phyloP scores from a whole-genome alignment of 2,329 filamentous ascomycete genomes.

The Gliomastix tumulicola region DNA sequence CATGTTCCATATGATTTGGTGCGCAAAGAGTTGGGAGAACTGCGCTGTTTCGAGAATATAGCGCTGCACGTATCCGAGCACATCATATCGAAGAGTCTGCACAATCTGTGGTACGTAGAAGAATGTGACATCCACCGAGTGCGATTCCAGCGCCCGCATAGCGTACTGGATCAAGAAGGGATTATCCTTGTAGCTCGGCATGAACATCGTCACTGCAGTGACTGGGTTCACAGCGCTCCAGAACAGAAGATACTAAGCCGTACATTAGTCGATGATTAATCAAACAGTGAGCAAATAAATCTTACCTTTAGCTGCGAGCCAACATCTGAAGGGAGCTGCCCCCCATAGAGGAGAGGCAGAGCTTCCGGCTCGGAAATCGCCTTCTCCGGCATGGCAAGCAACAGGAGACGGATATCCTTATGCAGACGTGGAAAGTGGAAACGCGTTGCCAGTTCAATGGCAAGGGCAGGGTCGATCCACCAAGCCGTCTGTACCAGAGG shows the following conservation, averaged over 20 bases:
- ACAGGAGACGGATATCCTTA: conserved; percentile 69
- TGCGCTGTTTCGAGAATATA: conserved; percentile 97
- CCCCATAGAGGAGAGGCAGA: conserved; percentile 73
- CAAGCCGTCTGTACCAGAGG: conserved; percentile 76
- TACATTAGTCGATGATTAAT: background rate
- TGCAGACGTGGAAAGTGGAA: conserved; percentile 71
- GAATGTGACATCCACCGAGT: conserved; percentile 95
- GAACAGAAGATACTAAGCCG: conserved; percentile 70
- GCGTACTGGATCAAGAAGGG: conserved; percentile 94
- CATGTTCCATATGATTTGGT: conserved; percentile 99
- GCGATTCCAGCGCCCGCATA: conserved; percentile 88
- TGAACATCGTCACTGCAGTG: conserved; percentile 86
- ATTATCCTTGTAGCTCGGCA: conserved; percentile 85
- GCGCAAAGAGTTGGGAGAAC: conserved; percentile 95
- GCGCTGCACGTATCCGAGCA: conserved; percentile 86
- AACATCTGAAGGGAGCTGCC: conserved; percentile 70
- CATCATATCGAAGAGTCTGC: conserved; percentile 88
- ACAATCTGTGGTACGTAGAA: conserved; percentile 99
- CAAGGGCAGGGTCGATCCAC: conserved; percentile 76
- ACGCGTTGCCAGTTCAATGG: conserved; percentile 74
- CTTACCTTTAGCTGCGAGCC: conserved; percentile 70
- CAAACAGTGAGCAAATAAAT: background rate
- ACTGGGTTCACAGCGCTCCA: conserved; percentile 92
- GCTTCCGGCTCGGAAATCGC: conserved; percentile 77
- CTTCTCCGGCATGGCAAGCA: conserved; percentile 79